phyloP scores from a whole-genome alignment of 148 eudicot genomes.

The Rhododendron vialii region DNA sequence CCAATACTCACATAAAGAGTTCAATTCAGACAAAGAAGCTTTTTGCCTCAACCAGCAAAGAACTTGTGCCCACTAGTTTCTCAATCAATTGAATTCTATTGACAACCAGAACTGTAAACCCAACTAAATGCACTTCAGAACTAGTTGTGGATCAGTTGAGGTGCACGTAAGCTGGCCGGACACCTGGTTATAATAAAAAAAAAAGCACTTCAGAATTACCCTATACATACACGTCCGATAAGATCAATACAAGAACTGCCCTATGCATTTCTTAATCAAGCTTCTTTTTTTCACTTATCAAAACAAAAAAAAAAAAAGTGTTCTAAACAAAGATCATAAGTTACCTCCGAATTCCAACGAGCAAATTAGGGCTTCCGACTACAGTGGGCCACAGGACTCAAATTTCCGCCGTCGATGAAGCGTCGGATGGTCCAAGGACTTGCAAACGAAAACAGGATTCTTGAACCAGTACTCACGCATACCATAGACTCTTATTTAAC shows the following conservation, averaged over 20 bases:
- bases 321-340: background rate
- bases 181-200: too few relatives aligned
- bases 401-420: background rate
- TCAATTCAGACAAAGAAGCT: background rate
- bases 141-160: background rate
- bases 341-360: slow-evolving; percentile 4
- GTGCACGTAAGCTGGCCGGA: too few relatives aligned
- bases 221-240: background rate
- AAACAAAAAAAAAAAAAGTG: too few relatives aligned
- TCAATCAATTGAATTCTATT: background rate
- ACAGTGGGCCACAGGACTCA: background rate
- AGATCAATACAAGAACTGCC: background rate
- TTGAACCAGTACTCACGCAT: background rate
- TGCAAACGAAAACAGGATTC: background rate
- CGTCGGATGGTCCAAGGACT: background rate
- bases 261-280: background rate
- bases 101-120: background rate
- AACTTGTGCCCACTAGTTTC: background rate
- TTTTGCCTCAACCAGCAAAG: background rate
- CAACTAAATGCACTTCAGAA: background rate
- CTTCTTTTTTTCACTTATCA: background rate
- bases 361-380: background rate
- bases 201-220: background rate
- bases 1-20: background rate
- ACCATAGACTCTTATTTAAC: too few relatives aligned